Percentiles rank a stretch among this genome's conserved stretches.
phyloP scores from a whole-genome alignment of 345 rosid species.

The Brassica cretica region DNA sequence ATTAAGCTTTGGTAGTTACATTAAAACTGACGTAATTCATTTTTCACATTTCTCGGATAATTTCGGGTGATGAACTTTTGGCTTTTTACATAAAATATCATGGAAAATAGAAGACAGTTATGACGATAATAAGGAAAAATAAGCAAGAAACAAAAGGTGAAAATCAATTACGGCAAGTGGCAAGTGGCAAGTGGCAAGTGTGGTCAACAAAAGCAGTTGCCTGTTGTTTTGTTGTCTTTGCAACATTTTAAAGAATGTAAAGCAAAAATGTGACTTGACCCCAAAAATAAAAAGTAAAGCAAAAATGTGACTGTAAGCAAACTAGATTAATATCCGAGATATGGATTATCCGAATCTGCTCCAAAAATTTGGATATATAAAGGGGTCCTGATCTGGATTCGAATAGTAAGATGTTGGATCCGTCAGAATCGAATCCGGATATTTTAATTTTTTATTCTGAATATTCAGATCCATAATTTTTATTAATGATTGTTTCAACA shows the following conservation, averaged over 20 bases:
- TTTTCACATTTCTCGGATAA: not conserved
- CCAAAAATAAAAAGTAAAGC: too few species aligned
- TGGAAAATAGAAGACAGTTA: not conserved
- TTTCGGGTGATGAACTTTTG: not conserved
- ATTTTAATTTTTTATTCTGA: too few species aligned
- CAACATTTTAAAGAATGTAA: not conserved
- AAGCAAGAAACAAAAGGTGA: not conserved
- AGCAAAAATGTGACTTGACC: not conserved
- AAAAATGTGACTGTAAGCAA: too few species aligned
- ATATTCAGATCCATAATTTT: too few species aligned
- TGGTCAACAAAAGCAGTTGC: conserved; percentile 28
- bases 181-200: not conserved
- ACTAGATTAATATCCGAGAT: too few species aligned
- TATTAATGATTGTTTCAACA: too few species aligned
- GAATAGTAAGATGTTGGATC: too few species aligned
- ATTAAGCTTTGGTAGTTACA: not conserved
- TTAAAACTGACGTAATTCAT: not conserved
- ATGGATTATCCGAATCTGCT: too few species aligned
- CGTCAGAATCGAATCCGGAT: too few species aligned
- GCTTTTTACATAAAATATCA: not conserved
- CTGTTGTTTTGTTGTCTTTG: not conserved
- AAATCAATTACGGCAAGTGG: not conserved
- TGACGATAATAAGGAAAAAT: not conserved
- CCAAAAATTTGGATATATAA: too few species aligned
- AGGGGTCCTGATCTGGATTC: too few species aligned